A percentile compares a stretch with the other conserved stretches of the same genome.
phyloP scores from a whole-genome alignment of 2,329 filamentous ascomycete genomes.

The Colletotrichum navitas region DNA sequence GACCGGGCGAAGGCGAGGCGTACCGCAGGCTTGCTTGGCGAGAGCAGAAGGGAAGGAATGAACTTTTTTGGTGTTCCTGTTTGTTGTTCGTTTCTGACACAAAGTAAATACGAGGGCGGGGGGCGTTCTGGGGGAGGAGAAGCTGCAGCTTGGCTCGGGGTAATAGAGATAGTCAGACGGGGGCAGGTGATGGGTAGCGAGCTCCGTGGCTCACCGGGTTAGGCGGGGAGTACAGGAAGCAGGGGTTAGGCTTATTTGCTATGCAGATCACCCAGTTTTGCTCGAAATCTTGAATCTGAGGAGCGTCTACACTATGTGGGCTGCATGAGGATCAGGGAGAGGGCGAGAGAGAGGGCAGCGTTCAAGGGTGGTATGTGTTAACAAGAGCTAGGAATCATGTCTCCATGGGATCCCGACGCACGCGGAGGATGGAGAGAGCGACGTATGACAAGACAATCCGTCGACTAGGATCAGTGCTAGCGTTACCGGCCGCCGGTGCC shows the following conservation, averaged over 20 bases:
- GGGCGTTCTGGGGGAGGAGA: neutral
- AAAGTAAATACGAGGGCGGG: neutral
- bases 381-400: neutral
- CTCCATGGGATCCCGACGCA: neutral
- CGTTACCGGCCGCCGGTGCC: conserved; percentile 9
- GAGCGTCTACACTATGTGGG: neutral
- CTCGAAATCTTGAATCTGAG: conserved; percentile 2
- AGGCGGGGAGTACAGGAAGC: neutral
- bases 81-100: conserved; percentile 3
- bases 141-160: neutral
- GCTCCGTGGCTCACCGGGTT: neutral
- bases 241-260: neutral
- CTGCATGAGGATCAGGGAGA: neutral
- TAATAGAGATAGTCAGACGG: neutral
- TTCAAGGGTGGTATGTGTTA: neutral
- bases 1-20: conserved; percentile 37
- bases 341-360: neutral
- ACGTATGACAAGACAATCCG: conserved; percentile 41
- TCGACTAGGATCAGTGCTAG: conserved; percentile 1
- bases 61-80: neutral
- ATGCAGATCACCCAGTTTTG: conserved; percentile 3
- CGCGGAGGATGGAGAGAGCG: conserved; percentile 23
- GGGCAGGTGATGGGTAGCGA: neutral
- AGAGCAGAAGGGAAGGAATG: neutral
- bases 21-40: conserved; percentile 33